phyloP scores from a whole-genome alignment of 2,329 filamentous ascomycete species.

The Metarhizium robertsii region DNA sequence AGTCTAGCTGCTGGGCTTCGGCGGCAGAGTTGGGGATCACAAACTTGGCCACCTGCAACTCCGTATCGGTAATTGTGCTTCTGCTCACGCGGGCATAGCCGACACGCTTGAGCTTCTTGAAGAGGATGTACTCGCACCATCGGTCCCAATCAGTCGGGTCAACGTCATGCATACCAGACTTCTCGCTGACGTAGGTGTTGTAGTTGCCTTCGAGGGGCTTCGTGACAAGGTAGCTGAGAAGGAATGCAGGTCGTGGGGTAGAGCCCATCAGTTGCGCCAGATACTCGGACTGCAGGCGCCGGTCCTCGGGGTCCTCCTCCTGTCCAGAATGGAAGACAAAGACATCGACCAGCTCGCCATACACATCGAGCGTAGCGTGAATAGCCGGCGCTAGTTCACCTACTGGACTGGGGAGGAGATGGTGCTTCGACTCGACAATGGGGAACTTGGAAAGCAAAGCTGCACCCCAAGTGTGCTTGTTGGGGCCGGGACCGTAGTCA shows the following conservation, averaged over 20 bases:
- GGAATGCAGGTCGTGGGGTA: slow-evolving; percentile 67
- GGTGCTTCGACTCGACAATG: slow-evolving; percentile 93
- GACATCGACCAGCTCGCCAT: slow-evolving; percentile 81
- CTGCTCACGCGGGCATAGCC: slow-evolving; percentile 87
- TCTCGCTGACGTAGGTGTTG: slow-evolving; percentile 82
- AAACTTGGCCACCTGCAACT: slow-evolving; percentile 95
- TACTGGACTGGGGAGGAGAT: slow-evolving; percentile 84
- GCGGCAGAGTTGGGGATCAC: slow-evolving; percentile 60
- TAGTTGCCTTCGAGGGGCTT: slow-evolving; percentile 90
- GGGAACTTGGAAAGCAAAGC: slow-evolving; percentile 95
- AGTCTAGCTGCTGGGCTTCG: slow-evolving; percentile 36
- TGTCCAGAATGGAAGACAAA: slow-evolving; percentile 99
- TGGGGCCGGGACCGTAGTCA: slow-evolving; percentile 91
- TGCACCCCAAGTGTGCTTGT: slow-evolving; percentile 97
- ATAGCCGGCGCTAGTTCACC: slow-evolving; percentile 94
- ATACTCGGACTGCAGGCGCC: slow-evolving; percentile 78
- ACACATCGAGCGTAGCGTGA: slow-evolving; percentile 89
- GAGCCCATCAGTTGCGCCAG: slow-evolving; percentile 81
- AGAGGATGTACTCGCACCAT: slow-evolving; percentile 98
- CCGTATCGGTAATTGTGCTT: slow-evolving; percentile 91
- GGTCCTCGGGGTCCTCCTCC: slow-evolving; percentile 90
- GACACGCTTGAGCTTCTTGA: slow-evolving; percentile 75
- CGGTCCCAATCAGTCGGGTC: slow-evolving; percentile 89
- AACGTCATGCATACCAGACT: slow-evolving; percentile 90
- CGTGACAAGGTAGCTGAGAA: slow-evolving; percentile 88